Base-by-base conservation (phyloP, 768 basidiomycete species). In the Suillus weaverae region DNA sequence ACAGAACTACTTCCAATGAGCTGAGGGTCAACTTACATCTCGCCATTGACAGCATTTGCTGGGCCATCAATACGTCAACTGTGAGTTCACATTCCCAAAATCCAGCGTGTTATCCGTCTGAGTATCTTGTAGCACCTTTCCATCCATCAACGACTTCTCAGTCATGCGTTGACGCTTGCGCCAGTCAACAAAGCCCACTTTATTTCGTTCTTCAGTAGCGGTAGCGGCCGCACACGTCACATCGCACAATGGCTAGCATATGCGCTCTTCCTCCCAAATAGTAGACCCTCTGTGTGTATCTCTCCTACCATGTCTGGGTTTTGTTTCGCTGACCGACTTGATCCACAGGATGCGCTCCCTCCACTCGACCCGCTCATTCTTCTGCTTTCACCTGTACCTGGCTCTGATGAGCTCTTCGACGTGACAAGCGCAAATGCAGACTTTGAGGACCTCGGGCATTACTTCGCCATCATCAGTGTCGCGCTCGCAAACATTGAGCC, bases 161-260 rank as follows among this genome's bases (percentile, higher is more conserved):
- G 70, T 18, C 80, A 83, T 63, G 71, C 81, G 9, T 74, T 67
- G 18, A 70, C 72, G 14, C 74, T 87, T 56, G 73, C 78, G 11
- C 80, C 85, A 11, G 67, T 78, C 57, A 86, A 87, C 68, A 85
- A 87, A 70, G 79, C 81, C 2, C 77, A 77, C 54, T 68, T 88
- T 7, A 59, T 89, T 20, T 81, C 81, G 4, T 76, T 87, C 59
- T 77, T 92, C 26, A 80, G 81, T 9, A 78, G 78, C 60, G 86
- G 86, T 14, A 81, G 84, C 35, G 79, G 80, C 13, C 80, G 80
- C 26, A 79, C 84, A 43, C 78, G 78, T 57, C 83, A 84, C 16
- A 84, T 92, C 54, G 85, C 87, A 20, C 82, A 84, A 57, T 83
- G 81, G 73, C 73, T 90, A 36, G 87, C 89, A 1, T 80, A 86